Percentiles rank a stretch among this genome's conserved stretches.
These are phyloP conservation scores for Ceratobasidium papillatum DNA, from an alignment of 1,284 basidiomycete species.

Conservation along the genomic window DNA sequence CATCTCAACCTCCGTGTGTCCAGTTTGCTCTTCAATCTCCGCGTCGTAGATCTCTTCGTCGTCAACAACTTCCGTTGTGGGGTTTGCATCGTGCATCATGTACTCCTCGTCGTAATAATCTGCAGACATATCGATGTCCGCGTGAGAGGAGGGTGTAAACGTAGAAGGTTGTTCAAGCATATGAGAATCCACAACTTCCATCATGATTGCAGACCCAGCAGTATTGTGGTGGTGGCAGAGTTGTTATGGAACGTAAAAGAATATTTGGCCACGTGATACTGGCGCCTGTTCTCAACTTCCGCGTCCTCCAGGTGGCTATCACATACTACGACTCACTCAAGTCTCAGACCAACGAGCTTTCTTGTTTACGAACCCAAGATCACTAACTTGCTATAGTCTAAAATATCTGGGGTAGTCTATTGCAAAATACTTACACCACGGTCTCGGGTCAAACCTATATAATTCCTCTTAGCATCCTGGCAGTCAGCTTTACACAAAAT, in stretches of 20 bases:
- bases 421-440: too few relatives aligned
- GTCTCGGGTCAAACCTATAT: too few relatives aligned
- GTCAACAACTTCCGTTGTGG: conserved; percentile 11
- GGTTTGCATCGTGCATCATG: conserved; percentile 35
- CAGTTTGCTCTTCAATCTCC: conserved; percentile 31
- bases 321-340: too few relatives aligned
- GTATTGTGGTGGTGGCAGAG: background rate
- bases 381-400: too few relatives aligned
- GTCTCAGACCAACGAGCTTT: too few relatives aligned
- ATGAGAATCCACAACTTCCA: conserved; percentile 37
- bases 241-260: background rate
- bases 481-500: background rate
- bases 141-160: conserved; percentile 9
- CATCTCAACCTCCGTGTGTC: conserved; percentile 32
- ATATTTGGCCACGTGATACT: background rate
- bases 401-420: too few relatives aligned
- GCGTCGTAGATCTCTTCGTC: conserved; percentile 37
- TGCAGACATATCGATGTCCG: conserved; percentile 35
- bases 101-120: conserved; percentile 40
- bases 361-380: too few relatives aligned
- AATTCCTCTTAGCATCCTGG: too few relatives aligned
- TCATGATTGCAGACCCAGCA: background rate
- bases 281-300: too few relatives aligned
- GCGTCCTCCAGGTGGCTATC: background rate
- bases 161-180: conserved; percentile 29